phyloP scores from a whole-genome alignment of 208 protist genomes.

The Acanthamoeba healyi region DNA sequence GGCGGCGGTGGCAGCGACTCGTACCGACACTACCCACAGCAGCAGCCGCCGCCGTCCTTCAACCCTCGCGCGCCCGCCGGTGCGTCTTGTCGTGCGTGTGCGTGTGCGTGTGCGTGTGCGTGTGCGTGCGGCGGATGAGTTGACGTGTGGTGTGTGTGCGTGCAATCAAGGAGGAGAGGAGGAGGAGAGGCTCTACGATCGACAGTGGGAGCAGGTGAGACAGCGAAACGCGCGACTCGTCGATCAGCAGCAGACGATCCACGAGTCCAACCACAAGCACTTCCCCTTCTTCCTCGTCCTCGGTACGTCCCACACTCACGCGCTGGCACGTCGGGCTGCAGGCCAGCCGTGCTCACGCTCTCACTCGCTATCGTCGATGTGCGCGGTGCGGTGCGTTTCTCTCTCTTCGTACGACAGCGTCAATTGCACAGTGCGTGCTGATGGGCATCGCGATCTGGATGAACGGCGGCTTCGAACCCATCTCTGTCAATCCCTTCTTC shows the following conservation, averaged over 20 bases:
- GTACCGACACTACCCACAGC: neutral
- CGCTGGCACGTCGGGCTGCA: neutral
- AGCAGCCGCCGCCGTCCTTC: neutral
- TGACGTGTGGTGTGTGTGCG: neutral
- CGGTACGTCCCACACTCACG: neutral
- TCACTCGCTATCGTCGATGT: neutral
- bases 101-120: neutral
- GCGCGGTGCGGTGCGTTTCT: too few species aligned
- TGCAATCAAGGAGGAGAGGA: neutral
- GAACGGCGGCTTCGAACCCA: conserved; percentile 66
- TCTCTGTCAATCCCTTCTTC: conserved; percentile 45
- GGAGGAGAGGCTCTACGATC: neutral
- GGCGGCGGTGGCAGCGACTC: neutral
- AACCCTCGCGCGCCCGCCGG: neutral
- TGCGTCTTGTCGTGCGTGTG: neutral
- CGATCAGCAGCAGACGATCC: neutral
- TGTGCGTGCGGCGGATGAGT: too few species aligned
- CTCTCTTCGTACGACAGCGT: neutral
- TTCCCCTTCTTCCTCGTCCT: conserved; percentile 8
- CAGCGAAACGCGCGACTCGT: neutral
- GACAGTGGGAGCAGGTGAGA: neutral
- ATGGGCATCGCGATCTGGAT: conserved; percentile 23
- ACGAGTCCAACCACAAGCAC: neutral
- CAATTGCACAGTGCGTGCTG: conserved; percentile 19
- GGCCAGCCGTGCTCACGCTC: neutral